Evolutionary conservation across 768 basidiomycete species (phyloP), one percentile per base, ranked within the genome.

Genomic region (Leccinum uliginosum): DNA sequence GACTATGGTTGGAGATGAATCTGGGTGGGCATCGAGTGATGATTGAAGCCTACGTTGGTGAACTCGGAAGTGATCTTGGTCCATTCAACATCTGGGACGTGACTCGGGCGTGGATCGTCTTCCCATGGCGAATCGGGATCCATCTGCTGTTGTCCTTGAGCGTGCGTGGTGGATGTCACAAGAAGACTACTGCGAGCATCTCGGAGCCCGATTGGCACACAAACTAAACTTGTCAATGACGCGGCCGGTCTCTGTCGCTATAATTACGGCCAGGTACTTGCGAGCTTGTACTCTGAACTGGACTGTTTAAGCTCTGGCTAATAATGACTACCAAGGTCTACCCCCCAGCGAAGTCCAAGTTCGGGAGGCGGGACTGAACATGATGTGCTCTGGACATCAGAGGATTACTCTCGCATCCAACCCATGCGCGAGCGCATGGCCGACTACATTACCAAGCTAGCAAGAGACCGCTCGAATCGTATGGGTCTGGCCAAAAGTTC

Each of bases 61-160:
- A 90, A 91, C 34, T 84, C 81, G 1, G 78, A 77, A 1, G 86
- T 81, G 53, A 91, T 77, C 61, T 78, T 86, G 15, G 75, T 67
- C 89, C 89, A 91, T 65, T 91, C 87, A 3, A 75, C 70, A 26
- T 87, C 80, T 55, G 73, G 66, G 43, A 69, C 50, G 51, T 71
- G 59, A 58, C 65, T 61, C 43, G 64, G 57, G 50, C 71, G 65
- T 17, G 76, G 69, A 44, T 74, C 69, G 58, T 83, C 81, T 57
- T 82, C 81, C 87, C 87, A 88, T 10, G 82, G 82, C 4, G 82
- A 81, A 59, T 86, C 81, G 19, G 47, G 30, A 19, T 64, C 67
- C 67, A 67, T 69, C 21, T 7, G 46, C 29, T 17, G 46, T 26
- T 38, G 45, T 47, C 45, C 32, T 53, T 27, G 23, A 23, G 9